phyloP scores from a whole-genome alignment of 1,139 yeast genomes.

The Sugiyamaella neomexicana region DNA sequence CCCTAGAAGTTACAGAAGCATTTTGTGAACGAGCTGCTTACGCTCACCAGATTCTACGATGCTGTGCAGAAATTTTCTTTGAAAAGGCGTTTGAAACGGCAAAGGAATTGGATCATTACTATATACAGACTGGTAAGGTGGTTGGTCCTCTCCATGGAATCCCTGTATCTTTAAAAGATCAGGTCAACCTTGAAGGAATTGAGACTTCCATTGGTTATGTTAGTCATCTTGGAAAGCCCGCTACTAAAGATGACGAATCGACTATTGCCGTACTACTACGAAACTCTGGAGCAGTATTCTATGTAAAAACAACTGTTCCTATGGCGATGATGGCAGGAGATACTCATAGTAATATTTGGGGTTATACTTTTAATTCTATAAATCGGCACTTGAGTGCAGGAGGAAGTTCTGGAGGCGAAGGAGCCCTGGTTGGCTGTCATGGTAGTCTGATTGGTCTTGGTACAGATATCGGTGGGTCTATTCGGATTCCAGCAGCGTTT shows the following conservation, averaged over 20 bases:
- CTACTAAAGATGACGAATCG: slow-evolving; percentile 36
- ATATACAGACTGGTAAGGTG: slow-evolving; percentile 40
- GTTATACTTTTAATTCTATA: slow-evolving; percentile 55
- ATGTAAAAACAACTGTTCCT: slow-evolving; percentile 60
- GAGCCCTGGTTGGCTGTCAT: slow-evolving; percentile 51
- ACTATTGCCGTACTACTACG: slow-evolving; percentile 47
- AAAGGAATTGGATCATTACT: slow-evolving; percentile 42
- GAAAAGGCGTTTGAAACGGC: slow-evolving; percentile 43
- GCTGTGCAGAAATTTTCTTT: slow-evolving; percentile 40
- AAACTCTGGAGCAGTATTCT: slow-evolving; percentile 54
- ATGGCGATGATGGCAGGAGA: slow-evolving; percentile 56
- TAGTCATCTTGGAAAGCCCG: slow-evolving; percentile 21
- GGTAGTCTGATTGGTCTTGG: slow-evolving; percentile 68
- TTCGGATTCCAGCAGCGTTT: slow-evolving; percentile 74
- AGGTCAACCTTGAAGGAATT: slow-evolving; percentile 33
- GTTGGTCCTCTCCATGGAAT: slow-evolving; percentile 53
- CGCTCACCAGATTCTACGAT: slow-evolving; percentile 55
- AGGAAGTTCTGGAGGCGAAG: slow-evolving; percentile 81
- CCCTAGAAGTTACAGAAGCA: slow-evolving; percentile 31
- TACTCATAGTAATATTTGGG: slow-evolving; percentile 50
- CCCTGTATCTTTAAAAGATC: slow-evolving; percentile 57
- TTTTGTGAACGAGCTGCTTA: slow-evolving; percentile 57
- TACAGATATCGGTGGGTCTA: slow-evolving; percentile 78
- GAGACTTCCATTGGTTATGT: slow-evolving; percentile 26
- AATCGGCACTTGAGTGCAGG: slow-evolving; percentile 57